A percentile compares a stretch with the other conserved stretches of the same genome.
phyloP scores from a whole-genome alignment of 768 basidiomycete genomes.

The Grammothele lineata region DNA sequence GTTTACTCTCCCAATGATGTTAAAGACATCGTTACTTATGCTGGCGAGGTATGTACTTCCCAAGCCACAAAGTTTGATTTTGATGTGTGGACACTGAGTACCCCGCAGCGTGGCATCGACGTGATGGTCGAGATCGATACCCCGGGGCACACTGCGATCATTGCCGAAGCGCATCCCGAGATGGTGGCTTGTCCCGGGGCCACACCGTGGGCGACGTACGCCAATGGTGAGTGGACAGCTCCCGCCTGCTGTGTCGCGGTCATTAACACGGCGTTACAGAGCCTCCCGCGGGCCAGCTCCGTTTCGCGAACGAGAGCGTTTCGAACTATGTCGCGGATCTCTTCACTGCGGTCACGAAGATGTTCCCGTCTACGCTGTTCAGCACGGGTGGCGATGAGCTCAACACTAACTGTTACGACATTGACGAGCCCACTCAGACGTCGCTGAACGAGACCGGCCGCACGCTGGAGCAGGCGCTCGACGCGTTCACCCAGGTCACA shows the following conservation, averaged over 20 bases:
- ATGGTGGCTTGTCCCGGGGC: constrained; percentile 37
- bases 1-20: constrained; percentile 37
- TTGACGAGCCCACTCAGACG: constrained; percentile 32
- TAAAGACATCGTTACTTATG: constrained; percentile 37
- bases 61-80: not conserved
- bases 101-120: constrained; percentile 42
- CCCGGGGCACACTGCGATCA: constrained; percentile 45
- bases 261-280: constrained; percentile 20
- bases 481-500: constrained; percentile 31
- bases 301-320: constrained; percentile 32
- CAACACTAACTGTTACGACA: constrained; percentile 36
- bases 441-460: constrained; percentile 28
- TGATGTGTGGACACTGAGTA: not conserved
- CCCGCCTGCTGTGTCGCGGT: not conserved
- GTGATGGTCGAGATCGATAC: constrained; percentile 48
- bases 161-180: constrained; percentile 40
- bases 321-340: constrained; percentile 31
- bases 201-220: constrained; percentile 33
- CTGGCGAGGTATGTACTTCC: constrained; percentile 34
- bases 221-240: constrained; percentile 24
- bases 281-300: constrained; percentile 48
- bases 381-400: constrained; percentile 48
- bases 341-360: constrained; percentile 25
- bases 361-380: constrained; percentile 34
- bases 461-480: constrained; percentile 37